A percentile compares a stretch with the other conserved stretches of the same genome.
These are phyloP conservation scores for Ascocoryne sarcoides DNA, from an alignment of 2,329 filamentous ascomycete species.

Conservation along the genomic window DNA sequence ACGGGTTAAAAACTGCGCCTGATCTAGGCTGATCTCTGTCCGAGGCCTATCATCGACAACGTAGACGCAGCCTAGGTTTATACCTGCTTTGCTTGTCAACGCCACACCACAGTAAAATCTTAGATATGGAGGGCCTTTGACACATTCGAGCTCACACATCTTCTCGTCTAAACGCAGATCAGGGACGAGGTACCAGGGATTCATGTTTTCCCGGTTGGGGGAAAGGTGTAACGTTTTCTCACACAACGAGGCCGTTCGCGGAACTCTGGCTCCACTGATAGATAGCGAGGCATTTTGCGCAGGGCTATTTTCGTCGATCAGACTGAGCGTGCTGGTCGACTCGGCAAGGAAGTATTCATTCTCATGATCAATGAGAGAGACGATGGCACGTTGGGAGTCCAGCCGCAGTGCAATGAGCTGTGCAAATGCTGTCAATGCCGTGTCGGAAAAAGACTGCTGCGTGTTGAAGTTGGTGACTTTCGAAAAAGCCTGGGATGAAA, in stretches of 20 bases:
- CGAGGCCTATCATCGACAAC: slow-evolving; percentile 49
- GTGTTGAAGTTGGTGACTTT: slow-evolving; percentile 9
- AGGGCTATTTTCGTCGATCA: slow-evolving; percentile 14
- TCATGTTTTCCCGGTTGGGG: slow-evolving; percentile 11
- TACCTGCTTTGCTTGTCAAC: background rate
- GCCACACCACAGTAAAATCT: background rate
- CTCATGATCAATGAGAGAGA: slow-evolving; percentile 29
- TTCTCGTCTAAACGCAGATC: slow-evolving; percentile 15
- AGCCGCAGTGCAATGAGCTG: slow-evolving; percentile 42
- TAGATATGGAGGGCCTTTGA: background rate
- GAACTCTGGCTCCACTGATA: slow-evolving; percentile 14
- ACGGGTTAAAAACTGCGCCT: slow-evolving; percentile 47
- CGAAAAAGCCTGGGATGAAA: background rate
- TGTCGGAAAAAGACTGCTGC: slow-evolving; percentile 30
- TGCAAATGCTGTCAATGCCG: slow-evolving; percentile 35
- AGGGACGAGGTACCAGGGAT: slow-evolving; percentile 13
- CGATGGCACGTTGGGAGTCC: slow-evolving; percentile 36
- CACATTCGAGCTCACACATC: slow-evolving; percentile 3
- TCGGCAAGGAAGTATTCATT: slow-evolving; percentile 29
- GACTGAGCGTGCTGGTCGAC: slow-evolving; percentile 35
- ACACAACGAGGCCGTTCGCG: slow-evolving; percentile 16
- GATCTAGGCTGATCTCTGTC: slow-evolving; percentile 38
- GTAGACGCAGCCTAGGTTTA: no score
- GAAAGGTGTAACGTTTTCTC: slow-evolving; percentile 19
- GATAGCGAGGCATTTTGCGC: slow-evolving; percentile 15